A percentile compares a stretch with the other conserved stretches of the same genome.
Evolutionary conservation across 345 rosid species (phyloP).

Genomic region (Gossypium thurberi): DNA sequence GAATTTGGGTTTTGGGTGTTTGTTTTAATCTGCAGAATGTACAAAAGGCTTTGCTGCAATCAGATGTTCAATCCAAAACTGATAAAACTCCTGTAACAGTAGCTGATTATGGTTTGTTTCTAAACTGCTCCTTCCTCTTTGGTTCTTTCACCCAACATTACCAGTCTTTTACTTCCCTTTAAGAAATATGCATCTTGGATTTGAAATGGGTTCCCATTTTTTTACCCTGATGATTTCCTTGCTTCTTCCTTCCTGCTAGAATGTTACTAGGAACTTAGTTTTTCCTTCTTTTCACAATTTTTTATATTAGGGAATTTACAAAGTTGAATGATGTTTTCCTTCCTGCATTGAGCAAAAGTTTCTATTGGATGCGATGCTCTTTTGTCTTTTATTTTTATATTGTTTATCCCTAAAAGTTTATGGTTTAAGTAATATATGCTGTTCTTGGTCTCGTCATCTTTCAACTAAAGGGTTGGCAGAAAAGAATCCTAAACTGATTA

Average conservation of each 20-base stretch:
- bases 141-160: neutral
- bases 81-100: slow-evolving; percentile 92
- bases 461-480: neutral
- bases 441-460: neutral
- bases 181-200: neutral
- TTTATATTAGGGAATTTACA: neutral
- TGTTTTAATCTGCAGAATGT: slow-evolving; percentile 52
- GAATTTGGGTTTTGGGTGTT: slow-evolving; percentile 2
- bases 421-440: neutral
- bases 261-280: neutral
- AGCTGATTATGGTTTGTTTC: slow-evolving; percentile 82
- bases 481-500: neutral
- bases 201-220: neutral
- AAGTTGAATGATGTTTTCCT: neutral
- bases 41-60: slow-evolving; percentile 70
- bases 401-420: neutral
- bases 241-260: neutral
- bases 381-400: neutral
- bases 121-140: slow-evolving; percentile 3
- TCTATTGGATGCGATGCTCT: neutral
- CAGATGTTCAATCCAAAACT: slow-evolving; percentile 85
- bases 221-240: no score
- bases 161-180: neutral
- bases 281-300: neutral
- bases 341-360: neutral